Evolutionary conservation across 225 moss, liverwort and hornwort genomes (phyloP).

Genomic region (Physcomitrellopsis africana): DNA sequence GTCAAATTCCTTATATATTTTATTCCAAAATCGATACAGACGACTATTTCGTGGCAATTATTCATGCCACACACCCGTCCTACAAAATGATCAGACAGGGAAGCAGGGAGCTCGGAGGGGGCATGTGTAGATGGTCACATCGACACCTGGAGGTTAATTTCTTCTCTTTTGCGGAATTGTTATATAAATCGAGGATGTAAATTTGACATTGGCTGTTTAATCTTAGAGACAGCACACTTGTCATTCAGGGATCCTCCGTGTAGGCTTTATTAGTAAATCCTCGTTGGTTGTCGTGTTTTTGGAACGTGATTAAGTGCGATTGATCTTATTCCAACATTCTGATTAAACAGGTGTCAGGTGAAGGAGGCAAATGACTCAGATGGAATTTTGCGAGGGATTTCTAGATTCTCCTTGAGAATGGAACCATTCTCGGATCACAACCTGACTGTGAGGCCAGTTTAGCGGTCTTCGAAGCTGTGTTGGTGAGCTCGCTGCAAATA

Average conservation of each 20-base stretch:
- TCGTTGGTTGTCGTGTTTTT: background rate
- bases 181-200: background rate
- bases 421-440: background rate
- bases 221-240: conserved; percentile 20
- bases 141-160: conserved; percentile 8
- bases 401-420: background rate
- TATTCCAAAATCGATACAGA: background rate
- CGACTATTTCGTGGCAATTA: background rate
- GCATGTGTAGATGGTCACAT: background rate
- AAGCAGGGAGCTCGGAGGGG: background rate
- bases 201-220: background rate
- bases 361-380: background rate
- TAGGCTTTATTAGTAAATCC: background rate
- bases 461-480: background rate
- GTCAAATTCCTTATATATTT: background rate
- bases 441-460: background rate
- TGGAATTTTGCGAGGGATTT: background rate
- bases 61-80: too few species aligned
- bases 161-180: background rate
- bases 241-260: background rate
- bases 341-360: conserved; percentile 19
- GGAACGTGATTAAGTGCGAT: conserved; percentile 6
- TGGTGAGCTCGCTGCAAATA: background rate
- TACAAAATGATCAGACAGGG: background rate
- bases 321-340: background rate